Conservation (phyloP, 306 rosid genomes). For the Vigna mungo region DNA sequence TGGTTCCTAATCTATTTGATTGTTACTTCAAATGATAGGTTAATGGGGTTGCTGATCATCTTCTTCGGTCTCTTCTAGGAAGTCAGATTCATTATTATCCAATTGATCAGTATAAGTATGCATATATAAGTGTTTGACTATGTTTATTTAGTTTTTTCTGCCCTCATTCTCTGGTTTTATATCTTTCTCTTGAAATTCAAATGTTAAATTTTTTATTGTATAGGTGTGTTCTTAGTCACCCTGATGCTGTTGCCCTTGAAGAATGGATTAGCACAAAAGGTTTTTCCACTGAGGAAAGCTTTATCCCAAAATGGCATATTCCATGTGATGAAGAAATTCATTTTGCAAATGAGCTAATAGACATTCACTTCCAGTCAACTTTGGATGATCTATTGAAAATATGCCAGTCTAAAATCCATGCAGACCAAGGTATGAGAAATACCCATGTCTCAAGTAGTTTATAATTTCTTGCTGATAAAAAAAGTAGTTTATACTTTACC, state of each 20-base stretch:
- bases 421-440: too few species aligned
- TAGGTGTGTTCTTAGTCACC: constrained; percentile 85
- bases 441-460: too few species aligned
- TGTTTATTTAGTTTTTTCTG: constrained; percentile 3
- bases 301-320: constrained; percentile 89
- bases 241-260: constrained; percentile 79
- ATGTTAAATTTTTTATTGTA: constrained; percentile 29
- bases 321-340: constrained; percentile 83
- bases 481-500: too few species aligned
- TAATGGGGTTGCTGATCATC: constrained; percentile 96
- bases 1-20: constrained; percentile 33
- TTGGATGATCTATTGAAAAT: constrained; percentile 90
- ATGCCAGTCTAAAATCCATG: too few species aligned
- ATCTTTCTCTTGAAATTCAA: constrained; percentile 32
- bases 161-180: constrained; percentile 17
- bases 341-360: constrained; percentile 91
- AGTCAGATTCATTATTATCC: constrained; percentile 97
- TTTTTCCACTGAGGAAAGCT: constrained; percentile 56
- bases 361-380: constrained; percentile 88
- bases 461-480: too few species aligned
- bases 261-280: constrained; percentile 96
- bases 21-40: constrained; percentile 63
- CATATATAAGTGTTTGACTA: constrained; percentile 22
- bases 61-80: constrained; percentile 92
- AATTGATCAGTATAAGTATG: constrained; percentile 84